Base-by-base conservation (phyloP, 257 asterid genomes). In the Anisodus acutangulus region DNA sequence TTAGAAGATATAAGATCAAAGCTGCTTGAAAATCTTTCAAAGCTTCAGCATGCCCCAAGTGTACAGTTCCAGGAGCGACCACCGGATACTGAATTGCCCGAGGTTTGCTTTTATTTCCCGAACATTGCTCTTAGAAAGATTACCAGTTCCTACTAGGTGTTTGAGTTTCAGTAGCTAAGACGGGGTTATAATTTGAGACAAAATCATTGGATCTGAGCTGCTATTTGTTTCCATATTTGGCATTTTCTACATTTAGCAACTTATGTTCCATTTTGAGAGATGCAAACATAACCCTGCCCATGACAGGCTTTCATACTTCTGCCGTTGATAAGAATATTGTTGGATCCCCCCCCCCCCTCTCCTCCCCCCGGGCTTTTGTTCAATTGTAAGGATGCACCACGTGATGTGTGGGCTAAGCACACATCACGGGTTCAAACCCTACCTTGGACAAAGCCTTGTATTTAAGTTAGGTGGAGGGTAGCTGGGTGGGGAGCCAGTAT, bases 41-140 rank as follows among this genome's bases (percentile, higher is more conserved):
- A 80, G 62, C 91, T 91, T 85, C 91, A 88, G 89, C 95, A 90
- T 85, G 95, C 93, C 16, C 95, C 93, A 41, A 90, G 93, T 76
- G 88, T 89, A 62, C 92, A 80, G 86, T 88, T 91, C 82, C 92
- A 87, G 85, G 92, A 91, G 83, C 89, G 91, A 69, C 93, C 93
- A 74, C 92, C 93, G 3, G 91, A 89, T 76, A 89, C 93, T 83
- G 88, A 90, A 85, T 86, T 88, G 62, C 89, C 89, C 0, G 91
- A 91, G 93, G 95, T 89, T 81, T 67, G 83, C 80, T 81, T 79
- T 41, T 59, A 35, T 78, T 78, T 31, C 39, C 66, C 62, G 15
- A 13, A 35, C 82, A 78, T 78, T 53, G 45, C 16, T 78, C 49
- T 78, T 6, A 15, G 49, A 78, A 31, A 16, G 19, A 15, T 78